phyloP scores from a whole-genome alignment of 768 basidiomycete genomes.

The Leccinum aurantiacum region DNA sequence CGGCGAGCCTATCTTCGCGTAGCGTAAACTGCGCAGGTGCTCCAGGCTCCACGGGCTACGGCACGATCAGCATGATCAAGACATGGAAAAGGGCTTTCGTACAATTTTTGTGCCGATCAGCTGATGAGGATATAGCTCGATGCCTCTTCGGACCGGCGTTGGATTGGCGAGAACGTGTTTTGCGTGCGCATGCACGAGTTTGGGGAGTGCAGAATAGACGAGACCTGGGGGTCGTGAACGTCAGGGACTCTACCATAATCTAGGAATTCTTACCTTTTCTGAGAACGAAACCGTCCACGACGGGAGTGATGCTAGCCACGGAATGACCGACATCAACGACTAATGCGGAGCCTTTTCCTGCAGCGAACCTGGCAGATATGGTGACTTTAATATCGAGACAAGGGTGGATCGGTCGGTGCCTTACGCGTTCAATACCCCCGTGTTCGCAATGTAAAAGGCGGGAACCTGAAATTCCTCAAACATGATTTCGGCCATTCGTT shows the following conservation, averaged over 20 bases:
- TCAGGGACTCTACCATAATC: background rate
- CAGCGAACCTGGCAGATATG: slow-evolving; percentile 71
- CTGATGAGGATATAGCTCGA: slow-evolving; percentile 82
- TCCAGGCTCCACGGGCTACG: slow-evolving; percentile 72
- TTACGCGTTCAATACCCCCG: slow-evolving; percentile 90
- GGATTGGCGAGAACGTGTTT: slow-evolving; percentile 60
- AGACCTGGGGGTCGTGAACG: slow-evolving; percentile 56
- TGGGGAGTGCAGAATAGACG: slow-evolving; percentile 68
- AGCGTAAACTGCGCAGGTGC: slow-evolving; percentile 64
- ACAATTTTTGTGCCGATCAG: slow-evolving; percentile 82
- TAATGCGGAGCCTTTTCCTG: slow-evolving; percentile 95
- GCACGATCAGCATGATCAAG: slow-evolving; percentile 7
- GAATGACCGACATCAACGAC: slow-evolving; percentile 93
- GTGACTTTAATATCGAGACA: slow-evolving; percentile 13
- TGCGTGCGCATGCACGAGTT: slow-evolving; percentile 79
- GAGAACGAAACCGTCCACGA: slow-evolving; percentile 96
- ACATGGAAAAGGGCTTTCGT: slow-evolving; percentile 14
- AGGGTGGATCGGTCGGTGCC: slow-evolving; percentile 25
- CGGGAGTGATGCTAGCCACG: slow-evolving; percentile 88
- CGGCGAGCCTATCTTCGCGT: slow-evolving; percentile 69
- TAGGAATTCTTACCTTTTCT: slow-evolving; percentile 67
- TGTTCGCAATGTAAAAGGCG: slow-evolving; percentile 96
- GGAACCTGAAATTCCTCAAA: slow-evolving; percentile 95
- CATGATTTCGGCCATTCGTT: slow-evolving; percentile 95
- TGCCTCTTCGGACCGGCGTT: slow-evolving; percentile 49